A percentile compares a stretch with the other conserved stretches of the same genome.
Conservation (phyloP, 2,329 filamentous ascomycete genomes). For the Penicillium thymicola region DNA sequence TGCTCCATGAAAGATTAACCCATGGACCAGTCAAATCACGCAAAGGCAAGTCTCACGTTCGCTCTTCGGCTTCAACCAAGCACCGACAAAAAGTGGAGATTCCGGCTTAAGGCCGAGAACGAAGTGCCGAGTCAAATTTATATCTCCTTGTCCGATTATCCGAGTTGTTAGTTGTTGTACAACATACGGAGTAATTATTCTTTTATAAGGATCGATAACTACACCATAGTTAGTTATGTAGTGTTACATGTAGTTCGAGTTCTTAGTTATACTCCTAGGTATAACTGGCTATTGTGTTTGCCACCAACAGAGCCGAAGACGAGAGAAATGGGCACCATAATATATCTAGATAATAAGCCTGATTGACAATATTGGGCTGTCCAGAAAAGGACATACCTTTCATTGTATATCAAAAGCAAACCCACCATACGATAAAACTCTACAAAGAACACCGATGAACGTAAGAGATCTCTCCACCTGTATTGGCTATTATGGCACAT, state of each 20-base stretch:
- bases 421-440: neutral
- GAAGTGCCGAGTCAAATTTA: neutral
- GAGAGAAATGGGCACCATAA: too few species aligned
- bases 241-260: too few species aligned
- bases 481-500: conserved; percentile 30
- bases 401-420: neutral
- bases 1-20: neutral
- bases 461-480: conserved; percentile 18
- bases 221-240: too few species aligned
- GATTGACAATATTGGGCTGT: neutral
- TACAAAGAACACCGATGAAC: conserved; percentile 6
- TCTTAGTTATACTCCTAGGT: neutral
- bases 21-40: neutral
- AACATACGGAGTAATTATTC: too few species aligned
- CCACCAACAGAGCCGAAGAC: neutral
- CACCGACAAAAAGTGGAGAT: neutral
- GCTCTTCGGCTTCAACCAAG: neutral
- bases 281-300: neutral
- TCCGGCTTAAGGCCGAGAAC: neutral
- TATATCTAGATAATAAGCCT: neutral
- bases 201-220: too few species aligned
- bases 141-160: too few species aligned
- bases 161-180: too few species aligned
- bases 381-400: neutral
- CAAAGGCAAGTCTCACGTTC: neutral